A percentile compares a stretch with the other conserved stretches of the same genome.
Evolutionary conservation across 2,329 filamentous ascomycete genomes (phyloP).

Genomic region (Microsporum ferrugineum): DNA sequence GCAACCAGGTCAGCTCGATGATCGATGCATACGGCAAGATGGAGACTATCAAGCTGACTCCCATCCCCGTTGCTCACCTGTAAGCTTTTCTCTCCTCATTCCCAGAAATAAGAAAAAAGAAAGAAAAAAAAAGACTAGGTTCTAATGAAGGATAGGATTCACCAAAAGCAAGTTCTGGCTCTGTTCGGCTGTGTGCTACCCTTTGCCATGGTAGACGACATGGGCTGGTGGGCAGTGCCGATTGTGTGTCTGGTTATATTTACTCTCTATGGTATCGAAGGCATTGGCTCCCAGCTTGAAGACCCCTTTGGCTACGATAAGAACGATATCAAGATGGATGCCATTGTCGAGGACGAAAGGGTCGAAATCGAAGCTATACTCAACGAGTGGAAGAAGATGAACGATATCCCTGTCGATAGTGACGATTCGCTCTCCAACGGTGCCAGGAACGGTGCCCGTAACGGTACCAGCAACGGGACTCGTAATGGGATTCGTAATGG

Average conservation of each 20-base stretch:
- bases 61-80: conserved; percentile 52
- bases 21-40: conserved; percentile 50
- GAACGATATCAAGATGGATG: conserved; percentile 59
- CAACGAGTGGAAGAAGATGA: conserved; percentile 43
- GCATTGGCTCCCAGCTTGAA: conserved; percentile 52
- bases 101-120: background rate
- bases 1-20: conserved; percentile 45
- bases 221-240: conserved; percentile 51
- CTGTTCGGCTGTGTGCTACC: conserved; percentile 50
- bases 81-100: conserved; percentile 17
- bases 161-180: conserved; percentile 52
- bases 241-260: conserved; percentile 51
- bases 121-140: background rate
- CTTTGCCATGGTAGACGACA: conserved; percentile 52
- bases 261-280: conserved; percentile 53
- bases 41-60: conserved; percentile 55
- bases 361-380: conserved; percentile 48
- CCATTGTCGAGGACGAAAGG: conserved; percentile 50
- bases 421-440: conserved; percentile 2
- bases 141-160: conserved; percentile 39
- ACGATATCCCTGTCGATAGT: conserved; percentile 14
- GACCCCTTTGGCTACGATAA: conserved; percentile 56
- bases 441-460: conserved; percentile 1
- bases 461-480: conserved; percentile 4
- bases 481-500: conserved; percentile 7